These are phyloP conservation scores for Stipa capillata DNA, from an alignment of 176 grass and related monocot genomes.

Conservation along the genomic window DNA sequence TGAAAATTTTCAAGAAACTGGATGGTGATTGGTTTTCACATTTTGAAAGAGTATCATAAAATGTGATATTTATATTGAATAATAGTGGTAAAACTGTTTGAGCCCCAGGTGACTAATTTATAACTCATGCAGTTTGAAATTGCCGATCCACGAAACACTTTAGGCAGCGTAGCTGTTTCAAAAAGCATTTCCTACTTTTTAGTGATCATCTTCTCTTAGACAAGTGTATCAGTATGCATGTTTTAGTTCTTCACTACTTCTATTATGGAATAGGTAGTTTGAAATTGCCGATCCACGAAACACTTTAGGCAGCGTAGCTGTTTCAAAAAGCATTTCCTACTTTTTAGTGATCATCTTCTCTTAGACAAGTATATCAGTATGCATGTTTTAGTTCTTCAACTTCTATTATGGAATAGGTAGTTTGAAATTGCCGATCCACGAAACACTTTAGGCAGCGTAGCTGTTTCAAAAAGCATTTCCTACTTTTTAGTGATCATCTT, in stretches of 20 bases:
- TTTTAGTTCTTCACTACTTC: too few relatives aligned
- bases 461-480: background rate
- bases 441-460: background rate
- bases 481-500: background rate
- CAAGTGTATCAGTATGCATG: background rate
- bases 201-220: background rate
- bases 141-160: background rate
- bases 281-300: background rate
- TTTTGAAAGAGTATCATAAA: background rate
- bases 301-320: background rate
- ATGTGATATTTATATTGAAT: background rate
- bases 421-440: background rate
- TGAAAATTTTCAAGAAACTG: background rate
- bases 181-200: background rate
- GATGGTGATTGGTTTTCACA: background rate
- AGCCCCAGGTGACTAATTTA: background rate
- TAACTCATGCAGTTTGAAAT: background rate
- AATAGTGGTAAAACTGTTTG: background rate
- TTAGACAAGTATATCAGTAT: background rate
- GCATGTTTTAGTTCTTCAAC: too few relatives aligned
- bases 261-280: too few relatives aligned
- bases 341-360: background rate
- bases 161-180: background rate
- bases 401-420: too few relatives aligned
- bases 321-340: background rate